Conservation (phyloP, 1,284 basidiomycete species). For the Phellinidium pouzarii region DNA sequence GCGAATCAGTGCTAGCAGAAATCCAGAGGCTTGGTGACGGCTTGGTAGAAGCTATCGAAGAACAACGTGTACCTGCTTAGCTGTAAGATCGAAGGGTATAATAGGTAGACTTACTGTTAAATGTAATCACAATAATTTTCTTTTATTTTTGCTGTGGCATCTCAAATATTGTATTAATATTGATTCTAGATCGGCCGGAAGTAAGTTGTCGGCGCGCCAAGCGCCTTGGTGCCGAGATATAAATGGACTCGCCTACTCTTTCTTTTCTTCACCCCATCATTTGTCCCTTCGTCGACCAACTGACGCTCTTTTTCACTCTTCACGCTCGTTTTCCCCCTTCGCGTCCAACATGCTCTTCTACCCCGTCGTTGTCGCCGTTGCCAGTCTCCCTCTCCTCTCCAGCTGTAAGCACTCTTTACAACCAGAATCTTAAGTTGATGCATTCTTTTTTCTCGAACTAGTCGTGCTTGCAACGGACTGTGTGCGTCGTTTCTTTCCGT, state of each 20-base stretch:
- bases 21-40: conserved; percentile 75
- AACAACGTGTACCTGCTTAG: conserved; percentile 23
- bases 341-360: conserved; percentile 15
- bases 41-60: conserved; percentile 48
- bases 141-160: too few relatives aligned
- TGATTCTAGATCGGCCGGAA: too few relatives aligned
- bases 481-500: conserved; percentile 29
- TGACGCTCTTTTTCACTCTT: conserved; percentile 10
- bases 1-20: conserved; percentile 64
- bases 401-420: conserved; percentile 4
- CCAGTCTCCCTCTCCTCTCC: conserved; percentile 13
- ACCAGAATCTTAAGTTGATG: conserved; percentile 21
- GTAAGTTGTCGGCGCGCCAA: too few relatives aligned
- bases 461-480: conserved; percentile 14
- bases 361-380: conserved; percentile 13
- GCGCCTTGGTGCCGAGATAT: neutral
- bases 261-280: conserved; percentile 1
- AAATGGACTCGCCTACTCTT: neutral
- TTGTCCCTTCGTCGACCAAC: conserved; percentile 5
- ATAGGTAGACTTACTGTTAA: too few relatives aligned
- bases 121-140: too few relatives aligned
- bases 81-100: neutral
- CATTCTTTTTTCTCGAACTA: neutral
- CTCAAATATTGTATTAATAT: too few relatives aligned
- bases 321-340: conserved; percentile 1